A percentile compares a stretch with the other conserved stretches of the same genome.
Conservation (phyloP, 2,329 filamentous ascomycete species). For the Podosphaera fusca region DNA sequence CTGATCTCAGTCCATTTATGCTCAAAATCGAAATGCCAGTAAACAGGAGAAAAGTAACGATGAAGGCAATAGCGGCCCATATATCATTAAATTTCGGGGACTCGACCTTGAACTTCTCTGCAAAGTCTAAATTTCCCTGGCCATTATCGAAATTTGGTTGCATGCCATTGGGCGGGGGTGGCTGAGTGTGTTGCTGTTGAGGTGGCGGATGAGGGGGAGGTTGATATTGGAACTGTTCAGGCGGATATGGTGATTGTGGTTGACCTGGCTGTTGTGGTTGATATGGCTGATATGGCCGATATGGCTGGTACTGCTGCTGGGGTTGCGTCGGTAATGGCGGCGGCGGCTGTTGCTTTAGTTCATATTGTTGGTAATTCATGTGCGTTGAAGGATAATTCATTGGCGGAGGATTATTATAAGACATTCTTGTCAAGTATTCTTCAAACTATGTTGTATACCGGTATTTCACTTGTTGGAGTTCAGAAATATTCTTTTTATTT, state of each 20-base stretch:
- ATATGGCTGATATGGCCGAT: neutral
- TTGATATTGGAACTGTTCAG: neutral
- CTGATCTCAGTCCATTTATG: constrained; percentile 40
- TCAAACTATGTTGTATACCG: too few relatives aligned
- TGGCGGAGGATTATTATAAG: too few relatives aligned
- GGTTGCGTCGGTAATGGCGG: too few relatives aligned
- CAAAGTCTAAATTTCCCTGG: constrained; percentile 26
- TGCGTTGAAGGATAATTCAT: too few relatives aligned
- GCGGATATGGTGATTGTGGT: neutral
- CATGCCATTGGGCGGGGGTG: neutral
- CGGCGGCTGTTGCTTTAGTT: too few relatives aligned
- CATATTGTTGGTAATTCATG: too few relatives aligned
- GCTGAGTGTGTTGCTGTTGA: neutral
- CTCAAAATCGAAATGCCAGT: constrained; percentile 52
- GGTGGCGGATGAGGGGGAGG: neutral
- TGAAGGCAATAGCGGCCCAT: constrained; percentile 66
- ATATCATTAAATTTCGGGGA: constrained; percentile 75
- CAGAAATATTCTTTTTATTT: too few relatives aligned
- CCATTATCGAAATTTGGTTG: neutral
- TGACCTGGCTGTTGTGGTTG: neutral
- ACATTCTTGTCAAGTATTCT: too few relatives aligned
- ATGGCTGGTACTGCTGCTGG: too few relatives aligned
- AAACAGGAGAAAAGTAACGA: constrained; percentile 50
- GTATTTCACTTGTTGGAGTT: too few relatives aligned
- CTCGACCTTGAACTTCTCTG: constrained; percentile 62